Conservation (phyloP, 305 asterid species). For the Fraxinus velutina region DNA sequence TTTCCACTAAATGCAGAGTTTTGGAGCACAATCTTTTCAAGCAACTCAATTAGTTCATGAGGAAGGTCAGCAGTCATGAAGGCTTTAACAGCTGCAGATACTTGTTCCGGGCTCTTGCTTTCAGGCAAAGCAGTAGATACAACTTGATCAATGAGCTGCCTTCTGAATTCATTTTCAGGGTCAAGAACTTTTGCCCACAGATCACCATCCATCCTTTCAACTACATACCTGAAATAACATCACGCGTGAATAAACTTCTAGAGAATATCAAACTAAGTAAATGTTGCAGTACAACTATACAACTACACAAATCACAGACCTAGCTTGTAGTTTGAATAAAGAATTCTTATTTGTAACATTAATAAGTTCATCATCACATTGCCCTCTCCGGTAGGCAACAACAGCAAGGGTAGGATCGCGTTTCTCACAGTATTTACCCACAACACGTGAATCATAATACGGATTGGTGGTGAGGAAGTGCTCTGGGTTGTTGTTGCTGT, state of each 20-base stretch:
- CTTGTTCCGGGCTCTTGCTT: slow-evolving; percentile 99
- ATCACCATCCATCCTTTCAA: slow-evolving; percentile 58
- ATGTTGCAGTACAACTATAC: neutral
- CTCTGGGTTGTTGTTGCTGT: slow-evolving; percentile 96
- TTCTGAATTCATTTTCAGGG: slow-evolving; percentile 78
- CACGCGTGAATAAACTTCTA: slow-evolving; percentile 8
- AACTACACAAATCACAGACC: slow-evolving; percentile 44
- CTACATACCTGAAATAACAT: slow-evolving; percentile 64
- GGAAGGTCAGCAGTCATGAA: slow-evolving; percentile 99
- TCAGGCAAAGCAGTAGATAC: slow-evolving; percentile 99
- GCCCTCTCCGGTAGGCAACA: slow-evolving; percentile 96
- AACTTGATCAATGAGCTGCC: slow-evolving; percentile 98
- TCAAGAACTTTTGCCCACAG: slow-evolving; percentile 51
- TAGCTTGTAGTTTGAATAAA: slow-evolving; percentile 91
- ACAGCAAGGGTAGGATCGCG: slow-evolving; percentile 99
- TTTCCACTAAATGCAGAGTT: slow-evolving; percentile 97
- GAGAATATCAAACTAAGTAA: neutral
- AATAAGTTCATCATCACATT: slow-evolving; percentile 93
- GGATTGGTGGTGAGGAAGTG: slow-evolving; percentile 99
- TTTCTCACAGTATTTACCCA: slow-evolving; percentile 97
- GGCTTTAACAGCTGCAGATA: slow-evolving; percentile 98
- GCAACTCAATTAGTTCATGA: slow-evolving; percentile 93
- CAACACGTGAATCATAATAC: slow-evolving; percentile 94
- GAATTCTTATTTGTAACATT: slow-evolving; percentile 92
- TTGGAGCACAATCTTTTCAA: slow-evolving; percentile 95